Evolutionary conservation across 2,329 filamentous ascomycete species (phyloP).

Genomic region (Fusarium tricinctum): DNA sequence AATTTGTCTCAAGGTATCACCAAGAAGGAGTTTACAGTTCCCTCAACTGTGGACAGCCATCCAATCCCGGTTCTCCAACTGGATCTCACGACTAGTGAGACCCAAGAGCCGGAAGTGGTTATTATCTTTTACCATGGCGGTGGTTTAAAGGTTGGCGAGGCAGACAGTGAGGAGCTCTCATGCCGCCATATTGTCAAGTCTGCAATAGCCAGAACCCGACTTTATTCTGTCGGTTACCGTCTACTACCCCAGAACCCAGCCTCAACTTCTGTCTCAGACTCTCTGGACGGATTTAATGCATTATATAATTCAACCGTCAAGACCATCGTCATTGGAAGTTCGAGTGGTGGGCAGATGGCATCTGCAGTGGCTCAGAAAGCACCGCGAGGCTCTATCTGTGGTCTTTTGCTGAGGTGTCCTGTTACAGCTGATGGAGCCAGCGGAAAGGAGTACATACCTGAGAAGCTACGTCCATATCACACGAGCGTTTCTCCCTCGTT

Average conservation of each 20-base stretch:
- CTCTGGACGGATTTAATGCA: slow-evolving; percentile 54
- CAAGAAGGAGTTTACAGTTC: slow-evolving; percentile 48
- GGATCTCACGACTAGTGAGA: slow-evolving; percentile 35
- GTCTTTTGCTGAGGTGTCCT: slow-evolving; percentile 62
- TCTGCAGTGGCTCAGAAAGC: slow-evolving; percentile 58
- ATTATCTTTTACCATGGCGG: slow-evolving; percentile 65
- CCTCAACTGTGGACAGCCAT: slow-evolving; percentile 53
- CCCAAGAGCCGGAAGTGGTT: slow-evolving; percentile 42
- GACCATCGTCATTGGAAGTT: slow-evolving; percentile 60
- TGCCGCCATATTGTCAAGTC: slow-evolving; percentile 59
- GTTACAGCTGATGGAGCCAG: slow-evolving; percentile 62
- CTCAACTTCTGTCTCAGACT: slow-evolving; percentile 59
- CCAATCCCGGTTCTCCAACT: slow-evolving; percentile 57
- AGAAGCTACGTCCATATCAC: slow-evolving; percentile 54
- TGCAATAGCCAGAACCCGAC: slow-evolving; percentile 45
- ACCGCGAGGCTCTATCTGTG: slow-evolving; percentile 51
- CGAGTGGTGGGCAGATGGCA: slow-evolving; percentile 64
- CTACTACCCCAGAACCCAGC: slow-evolving; percentile 59
- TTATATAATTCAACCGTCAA: slow-evolving; percentile 30
- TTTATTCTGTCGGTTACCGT: slow-evolving; percentile 64
- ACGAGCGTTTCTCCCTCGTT: slow-evolving; percentile 58
- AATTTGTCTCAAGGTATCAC: slow-evolving; percentile 55
- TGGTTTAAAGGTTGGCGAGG: slow-evolving; percentile 62
- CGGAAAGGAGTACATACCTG: slow-evolving; percentile 55
- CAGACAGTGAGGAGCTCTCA: slow-evolving; percentile 64